Evolutionary conservation across 2,329 filamentous ascomycete species (phyloP), one percentile per base, ranked within the genome.

Genomic region (Penicillium sp.): DNA sequence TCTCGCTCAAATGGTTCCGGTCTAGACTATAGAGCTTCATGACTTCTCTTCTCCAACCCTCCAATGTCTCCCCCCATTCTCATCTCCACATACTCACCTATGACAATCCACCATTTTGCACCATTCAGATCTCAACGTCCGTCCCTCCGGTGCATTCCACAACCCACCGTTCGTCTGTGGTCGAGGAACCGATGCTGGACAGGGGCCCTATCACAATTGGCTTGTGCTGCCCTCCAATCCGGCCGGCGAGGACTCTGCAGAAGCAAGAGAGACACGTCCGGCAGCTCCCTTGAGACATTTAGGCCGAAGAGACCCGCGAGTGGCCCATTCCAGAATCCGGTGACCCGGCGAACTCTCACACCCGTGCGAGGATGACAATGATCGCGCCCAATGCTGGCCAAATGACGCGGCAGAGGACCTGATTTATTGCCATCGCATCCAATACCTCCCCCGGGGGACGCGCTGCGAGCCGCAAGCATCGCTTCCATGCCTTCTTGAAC

Each of bases 321-420:
- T 53, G 50, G 50, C 45, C 49, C 45, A 42, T 49, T 52, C 47
- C 32, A 52, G 35, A 54, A 52, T 54, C 49, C 51, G 51, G 47
- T 50, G 47, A 45, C 49, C 51, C 51, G 44, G 37, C 43, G 41
- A 47, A 38, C 42, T 46, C 47, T 54, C 50, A 49, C 51, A 51
- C 39, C 41, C 45, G 45, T 52, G 44, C 51, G 45, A 52, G 51
- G 51, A 49, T 54, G 43, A 39, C 41, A 46, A 30, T 30, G 17
- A 37, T 11, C 28, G 35, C 15, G 30, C 42, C 42, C 44, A 35
- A 42, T 42, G 35, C 36, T 30, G 36, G 32, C 27, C 30, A 32
- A 38, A 44, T 39, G 32, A 42, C 18, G 9, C 32, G 34, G 34
- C 44, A 30, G 44, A 37, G 31, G 41, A 7, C 26, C 41, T 44